A percentile compares a stretch with the other conserved stretches of the same genome.
Conservation (phyloP, 2,329 filamentous ascomycete species). For the Pleoardoris graminearum region DNA sequence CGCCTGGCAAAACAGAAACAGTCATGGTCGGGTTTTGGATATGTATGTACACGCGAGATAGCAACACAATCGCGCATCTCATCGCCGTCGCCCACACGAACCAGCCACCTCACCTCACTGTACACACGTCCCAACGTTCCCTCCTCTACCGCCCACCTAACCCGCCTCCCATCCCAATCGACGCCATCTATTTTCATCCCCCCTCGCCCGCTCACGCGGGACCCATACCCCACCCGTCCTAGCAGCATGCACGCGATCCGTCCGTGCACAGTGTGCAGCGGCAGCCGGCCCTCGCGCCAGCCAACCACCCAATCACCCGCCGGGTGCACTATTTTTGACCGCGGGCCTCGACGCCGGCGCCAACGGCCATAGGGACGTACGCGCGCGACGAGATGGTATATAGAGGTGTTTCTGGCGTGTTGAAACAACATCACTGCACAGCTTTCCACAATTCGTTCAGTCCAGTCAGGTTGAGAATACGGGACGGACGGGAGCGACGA, state of each 20-base stretch:
- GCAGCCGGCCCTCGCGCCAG: not conserved
- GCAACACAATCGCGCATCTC: not conserved
- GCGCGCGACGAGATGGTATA: too few species aligned
- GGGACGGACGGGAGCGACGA: too few species aligned
- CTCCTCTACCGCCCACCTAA: not conserved
- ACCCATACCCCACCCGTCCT: not conserved
- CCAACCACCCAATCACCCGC: not conserved
- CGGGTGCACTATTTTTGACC: slow-evolving; percentile 2
- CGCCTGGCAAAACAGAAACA: too few species aligned
- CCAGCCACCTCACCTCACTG: too few species aligned
- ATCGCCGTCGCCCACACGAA: too few species aligned
- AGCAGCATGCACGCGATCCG: not conserved
- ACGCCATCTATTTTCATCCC: slow-evolving; percentile 8
- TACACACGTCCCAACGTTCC: not conserved
- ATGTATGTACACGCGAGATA: not conserved
- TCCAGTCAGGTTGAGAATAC: too few species aligned
- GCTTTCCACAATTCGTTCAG: too few species aligned
- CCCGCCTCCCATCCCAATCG: not conserved
- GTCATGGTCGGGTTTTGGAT: not conserved
- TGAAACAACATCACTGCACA: too few species aligned
- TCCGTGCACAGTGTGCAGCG: not conserved
- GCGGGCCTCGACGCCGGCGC: slow-evolving; percentile 1
- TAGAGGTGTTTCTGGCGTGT: too few species aligned
- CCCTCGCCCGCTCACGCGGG: not conserved
- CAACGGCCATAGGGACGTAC: not conserved